Percentiles rank a stretch among this genome's conserved stretches.
Evolutionary conservation across 768 basidiomycete genomes (phyloP).

Genomic region (Tulasnella sp.): DNA sequence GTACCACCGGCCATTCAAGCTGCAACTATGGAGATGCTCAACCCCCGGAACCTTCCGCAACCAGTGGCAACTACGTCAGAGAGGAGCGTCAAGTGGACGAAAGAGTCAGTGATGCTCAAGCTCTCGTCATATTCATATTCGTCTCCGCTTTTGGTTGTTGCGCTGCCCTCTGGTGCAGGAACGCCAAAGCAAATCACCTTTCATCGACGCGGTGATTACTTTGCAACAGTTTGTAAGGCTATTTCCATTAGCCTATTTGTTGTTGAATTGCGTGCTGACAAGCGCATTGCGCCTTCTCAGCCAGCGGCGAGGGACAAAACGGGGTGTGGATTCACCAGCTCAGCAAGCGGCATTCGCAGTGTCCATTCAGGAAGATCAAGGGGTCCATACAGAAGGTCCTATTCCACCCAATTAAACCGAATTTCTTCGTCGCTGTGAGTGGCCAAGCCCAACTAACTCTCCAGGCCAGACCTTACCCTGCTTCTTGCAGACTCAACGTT

Average conservation of each 20-base stretch:
- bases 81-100: slow-evolving; percentile 56
- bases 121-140: slow-evolving; percentile 37
- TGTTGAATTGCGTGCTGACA: background rate
- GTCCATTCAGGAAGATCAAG: slow-evolving; percentile 93
- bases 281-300: slow-evolving; percentile 27
- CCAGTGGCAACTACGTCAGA: slow-evolving; percentile 41
- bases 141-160: slow-evolving; percentile 48
- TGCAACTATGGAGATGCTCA: slow-evolving; percentile 51
- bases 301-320: slow-evolving; percentile 58
- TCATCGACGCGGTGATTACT: slow-evolving; percentile 92
- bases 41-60: slow-evolving; percentile 55
- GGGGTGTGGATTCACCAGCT: slow-evolving; percentile 95
- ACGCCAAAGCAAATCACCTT: slow-evolving; percentile 72
- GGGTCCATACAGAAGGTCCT: slow-evolving; percentile 82
- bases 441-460: background rate
- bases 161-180: slow-evolving; percentile 55
- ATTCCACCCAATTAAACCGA: slow-evolving; percentile 90
- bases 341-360: slow-evolving; percentile 88
- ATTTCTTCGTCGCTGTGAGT: slow-evolving; percentile 95
- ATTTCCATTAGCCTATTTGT: background rate
- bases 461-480: slow-evolving; percentile 16
- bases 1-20: slow-evolving; percentile 47
- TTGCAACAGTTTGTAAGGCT: slow-evolving; percentile 85
- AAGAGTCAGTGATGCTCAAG: slow-evolving; percentile 28
- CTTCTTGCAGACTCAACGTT: slow-evolving; percentile 74